Evolutionary conservation across 495 filamentous ascomycete genomes (phyloP), one percentile per base, ranked within the genome.

Genomic region (Penicillium flavigenum): DNA sequence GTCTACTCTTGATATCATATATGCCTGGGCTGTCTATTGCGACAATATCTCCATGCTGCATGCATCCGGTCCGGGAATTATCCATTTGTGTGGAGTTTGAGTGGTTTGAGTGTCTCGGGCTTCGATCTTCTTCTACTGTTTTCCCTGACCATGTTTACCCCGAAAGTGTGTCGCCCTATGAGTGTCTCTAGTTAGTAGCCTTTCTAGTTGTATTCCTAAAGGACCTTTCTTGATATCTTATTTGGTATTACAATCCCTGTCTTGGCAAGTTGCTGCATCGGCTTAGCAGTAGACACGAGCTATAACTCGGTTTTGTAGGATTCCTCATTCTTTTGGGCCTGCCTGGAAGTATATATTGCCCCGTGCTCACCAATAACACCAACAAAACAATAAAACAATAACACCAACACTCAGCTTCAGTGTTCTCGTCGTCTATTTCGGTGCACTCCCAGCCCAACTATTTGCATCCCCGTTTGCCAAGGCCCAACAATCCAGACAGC

Each of bases 261-360:
- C 77, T 87, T 57, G 79, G 78, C 34, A 82, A 82, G 72, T 46
- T 81, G 20, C 67, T 80, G 5, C 52, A 75, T 79, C 45, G 77
- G 79, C 19, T 84, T 80, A 0, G 78, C 77, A 5, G 66, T 85
- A n/a, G 62, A 74, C 48, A 76, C 68, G 51, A 79, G 78, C 27
- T 63, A 74, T 0, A 70, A 75, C 41, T 82, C 79, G 77, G 60
- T 6, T 29, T 1, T 29, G 27, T 8, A 29, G 7, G 0, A 29
- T 29, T 8, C 7, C 27, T 27, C 0, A 5, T 27, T 27, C 6
- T 1, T 7, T 27, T 27, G 1, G 26, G 8, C 27, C 58, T 86
- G 9, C 77, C 77, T 27, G 75, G 71, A 38, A 74, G 67, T 71
- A 66, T 39, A 61, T 63, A 39, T 43, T 2, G 17, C 12, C 43